Base-by-base conservation (phyloP, 2,329 filamentous ascomycete genomes). In the Venturia pyrina region DNA sequence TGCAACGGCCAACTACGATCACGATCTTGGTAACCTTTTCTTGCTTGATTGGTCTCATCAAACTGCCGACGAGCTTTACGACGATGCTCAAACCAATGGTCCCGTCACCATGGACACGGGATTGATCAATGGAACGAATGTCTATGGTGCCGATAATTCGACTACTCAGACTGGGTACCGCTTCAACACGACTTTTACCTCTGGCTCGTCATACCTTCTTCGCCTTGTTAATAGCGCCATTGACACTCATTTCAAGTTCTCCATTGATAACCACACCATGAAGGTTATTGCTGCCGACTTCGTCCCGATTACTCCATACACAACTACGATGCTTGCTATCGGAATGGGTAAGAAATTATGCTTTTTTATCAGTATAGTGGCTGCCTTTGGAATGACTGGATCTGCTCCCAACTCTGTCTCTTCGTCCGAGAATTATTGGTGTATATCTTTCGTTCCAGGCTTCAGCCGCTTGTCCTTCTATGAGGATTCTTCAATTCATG, bases 51-150 rank as follows among this genome's bases (percentile, higher is more conserved):
- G 75, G 74, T 74, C 72, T 63, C 78, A 79, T 68, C 68, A 69
- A 21, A 74, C 77, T 41, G 74, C 72, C 8, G 73, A 69, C 62
- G 70, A 68, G 48, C 62, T 72, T 19, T 73, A 70, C 59, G 63
- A 66, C 21, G 69, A 68, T 37, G 72, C 70, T 34, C 67, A 72
- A 63, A 46, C 24, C 24, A 13, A 70, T 70, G 62, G 21, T 46
- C 37, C 68, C 68, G 17, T 63, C 64, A 59, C 53, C 32, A 34
- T 59, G 53, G 32, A 17, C 66, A 80, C 75, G 62, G 77, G 74
- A 62, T 69, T 80, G 7, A 79, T 80, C 72, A 80, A 80, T 68
- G 78, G 78, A 37, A 76, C 74, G 66, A 80, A 80, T 68, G 73
- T 74, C 0, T 78, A 73, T 68, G 63, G 46, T 8, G 34, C 3